These are phyloP conservation scores for Cordyceps tenuipes DNA, from an alignment of 2,329 filamentous ascomycete species.

Conservation along the genomic window DNA sequence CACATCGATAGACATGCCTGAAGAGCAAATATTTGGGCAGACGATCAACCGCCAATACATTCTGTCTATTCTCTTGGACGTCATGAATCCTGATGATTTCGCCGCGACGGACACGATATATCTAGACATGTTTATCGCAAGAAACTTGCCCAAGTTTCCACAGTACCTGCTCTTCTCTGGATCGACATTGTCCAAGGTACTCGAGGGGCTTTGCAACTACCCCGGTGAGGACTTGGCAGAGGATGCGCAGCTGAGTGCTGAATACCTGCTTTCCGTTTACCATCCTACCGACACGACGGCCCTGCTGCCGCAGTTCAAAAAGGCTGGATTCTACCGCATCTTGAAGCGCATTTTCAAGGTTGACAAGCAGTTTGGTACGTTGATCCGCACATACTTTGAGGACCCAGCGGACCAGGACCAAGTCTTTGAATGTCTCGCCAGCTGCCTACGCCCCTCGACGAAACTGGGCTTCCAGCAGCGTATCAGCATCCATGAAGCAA, in stretches of 20 bases:
- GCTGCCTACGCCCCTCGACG: conserved; percentile 60
- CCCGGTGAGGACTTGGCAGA: conserved; percentile 74
- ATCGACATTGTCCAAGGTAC: conserved; percentile 70
- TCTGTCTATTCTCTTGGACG: conserved; percentile 79
- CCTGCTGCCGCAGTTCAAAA: conserved; percentile 68
- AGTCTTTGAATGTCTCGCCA: conserved; percentile 71
- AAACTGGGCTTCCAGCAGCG: conserved; percentile 61
- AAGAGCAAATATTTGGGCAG: conserved; percentile 58
- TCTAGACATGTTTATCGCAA: conserved; percentile 95
- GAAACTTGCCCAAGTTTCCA: conserved; percentile 92
- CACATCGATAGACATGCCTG: conserved; percentile 42
- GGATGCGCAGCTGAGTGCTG: conserved; percentile 92
- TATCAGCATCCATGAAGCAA: conserved; percentile 59
- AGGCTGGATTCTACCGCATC: conserved; percentile 82
- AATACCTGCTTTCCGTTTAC: conserved; percentile 90
- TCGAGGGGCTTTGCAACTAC: conserved; percentile 77
- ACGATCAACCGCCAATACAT: conserved; percentile 89
- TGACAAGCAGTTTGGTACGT: conserved; percentile 70
- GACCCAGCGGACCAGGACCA: conserved; percentile 67
- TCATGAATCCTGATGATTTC: conserved; percentile 76
- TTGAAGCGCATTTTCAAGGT: conserved; percentile 79
- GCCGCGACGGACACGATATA: conserved; percentile 78
- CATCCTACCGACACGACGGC: conserved; percentile 73
- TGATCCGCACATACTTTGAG: conserved; percentile 76
- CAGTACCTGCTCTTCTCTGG: conserved; percentile 90